Base-by-base conservation (phyloP, 2,329 filamentous ascomycete species). In the Claviceps humidiphila region DNA sequence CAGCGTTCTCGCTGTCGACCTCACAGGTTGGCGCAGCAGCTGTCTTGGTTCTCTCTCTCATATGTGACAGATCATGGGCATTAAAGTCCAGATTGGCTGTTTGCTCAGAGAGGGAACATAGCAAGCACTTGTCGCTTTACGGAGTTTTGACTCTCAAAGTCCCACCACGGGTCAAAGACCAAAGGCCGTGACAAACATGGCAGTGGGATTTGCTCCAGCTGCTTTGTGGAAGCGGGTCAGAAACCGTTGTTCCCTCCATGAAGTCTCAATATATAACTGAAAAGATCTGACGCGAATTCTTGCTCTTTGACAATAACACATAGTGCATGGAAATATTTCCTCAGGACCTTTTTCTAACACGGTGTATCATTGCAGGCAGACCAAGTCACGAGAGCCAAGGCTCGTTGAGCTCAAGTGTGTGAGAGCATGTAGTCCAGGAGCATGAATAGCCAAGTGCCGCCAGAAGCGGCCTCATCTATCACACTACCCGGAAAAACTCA, bases 241-340 rank as follows among this genome's bases (percentile, higher is more conserved):
- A 71, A 78, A 66, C 77, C 76, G 75, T 64, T 70, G 74, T 22
- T 60, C 66, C 66, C 64, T 68, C 71, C 56, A 65, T 78, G 73
- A 78, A 66, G 76, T 71, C 65, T 62, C 52, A 67, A 61, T 61
- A 60, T 66, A 64, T 75, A 78, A 85, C 81, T 85, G 81, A 85
- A 85, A 86, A 87, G 82, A 86, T 77, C 83, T 86, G 83, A 87
- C 74, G 58, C 59, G 56, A 55, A 57, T 53, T 44, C 8, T 16
- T 51, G 8, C 44, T 46, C 45, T 44, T 55, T 44, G 42, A 37
- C 40, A 48, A 51, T 50, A 43, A 17, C 30, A 34, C 17, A 13
- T 17, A 16, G 22, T 46, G 20, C 22, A 47, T 47, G 40, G 6
- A 11, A 37, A n/a, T 16, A n/a, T 11, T 17, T 20, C 16, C 26